Percentiles rank a stretch among this genome's conserved stretches.
phyloP scores from a whole-genome alignment of 352 stramenopile species.

The Thraustochytrium sp. region DNA sequence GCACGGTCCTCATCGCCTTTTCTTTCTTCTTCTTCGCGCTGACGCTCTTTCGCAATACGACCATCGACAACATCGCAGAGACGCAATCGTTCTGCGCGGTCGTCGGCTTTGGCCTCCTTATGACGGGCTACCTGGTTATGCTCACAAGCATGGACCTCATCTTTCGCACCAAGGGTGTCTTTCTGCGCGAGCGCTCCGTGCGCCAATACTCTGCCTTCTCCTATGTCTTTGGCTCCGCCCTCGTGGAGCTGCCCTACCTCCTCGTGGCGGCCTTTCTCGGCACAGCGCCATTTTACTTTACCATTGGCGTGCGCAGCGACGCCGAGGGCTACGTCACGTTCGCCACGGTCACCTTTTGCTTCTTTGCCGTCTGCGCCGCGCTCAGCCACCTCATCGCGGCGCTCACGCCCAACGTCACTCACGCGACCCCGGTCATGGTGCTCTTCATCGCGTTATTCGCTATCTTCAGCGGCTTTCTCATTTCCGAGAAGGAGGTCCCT shows the following conservation, averaged over 20 bases:
- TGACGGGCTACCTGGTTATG: background rate
- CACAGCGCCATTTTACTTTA: background rate
- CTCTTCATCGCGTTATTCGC: background rate
- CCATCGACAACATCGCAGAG: background rate
- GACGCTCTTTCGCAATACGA: background rate
- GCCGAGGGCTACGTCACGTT: background rate
- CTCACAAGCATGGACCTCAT: background rate
- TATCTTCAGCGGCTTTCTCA: conserved; percentile 3
- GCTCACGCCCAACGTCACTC: background rate
- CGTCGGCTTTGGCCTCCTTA: background rate
- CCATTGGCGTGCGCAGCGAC: background rate
- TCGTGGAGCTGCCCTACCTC: background rate
- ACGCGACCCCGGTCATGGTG: background rate
- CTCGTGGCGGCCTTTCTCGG: background rate
- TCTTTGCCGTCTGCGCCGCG: background rate
- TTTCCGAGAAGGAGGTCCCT: background rate
- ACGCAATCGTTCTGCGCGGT: background rate
- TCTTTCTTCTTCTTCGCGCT: background rate
- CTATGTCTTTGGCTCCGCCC: background rate
- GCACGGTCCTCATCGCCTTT: background rate
- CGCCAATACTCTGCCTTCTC: background rate
- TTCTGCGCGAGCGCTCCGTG: background rate
- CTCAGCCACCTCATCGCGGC: background rate
- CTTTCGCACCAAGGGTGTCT: background rate
- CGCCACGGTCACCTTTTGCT: background rate